phyloP scores from a whole-genome alignment of 257 asterid species.

The Nicotiana obtusifolia region DNA sequence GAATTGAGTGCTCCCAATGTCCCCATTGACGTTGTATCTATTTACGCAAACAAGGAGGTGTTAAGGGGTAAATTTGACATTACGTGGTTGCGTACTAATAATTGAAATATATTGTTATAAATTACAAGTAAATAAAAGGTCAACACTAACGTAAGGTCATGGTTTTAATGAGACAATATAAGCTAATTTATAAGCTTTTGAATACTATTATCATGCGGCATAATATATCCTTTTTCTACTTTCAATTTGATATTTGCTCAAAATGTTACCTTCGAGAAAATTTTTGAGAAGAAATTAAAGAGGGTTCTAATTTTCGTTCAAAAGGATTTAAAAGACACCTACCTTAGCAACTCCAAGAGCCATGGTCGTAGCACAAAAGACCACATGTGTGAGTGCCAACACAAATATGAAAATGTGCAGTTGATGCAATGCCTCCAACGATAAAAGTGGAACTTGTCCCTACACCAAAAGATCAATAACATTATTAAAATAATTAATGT shows the following conservation, averaged over 20 bases:
- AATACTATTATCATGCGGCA: neutral
- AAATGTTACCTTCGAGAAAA: neutral
- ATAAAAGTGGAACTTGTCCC: conserved; percentile 63
- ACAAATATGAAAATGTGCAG: conserved; percentile 89
- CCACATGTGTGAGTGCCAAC: conserved; percentile 69
- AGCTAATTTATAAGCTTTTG: neutral
- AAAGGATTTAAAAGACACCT: conserved; percentile 31
- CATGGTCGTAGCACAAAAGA: conserved; percentile 68
- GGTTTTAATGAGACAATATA: neutral
- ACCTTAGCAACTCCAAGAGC: conserved; percentile 71
- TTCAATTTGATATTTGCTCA: neutral
- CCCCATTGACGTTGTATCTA: conserved; percentile 69
- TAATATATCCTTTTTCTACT: neutral
- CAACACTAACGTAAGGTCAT: too few relatives aligned
- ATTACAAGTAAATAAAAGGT: neutral
- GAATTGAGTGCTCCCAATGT: conserved; percentile 63
- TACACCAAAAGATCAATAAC: conserved; percentile 10
- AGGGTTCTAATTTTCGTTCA: neutral
- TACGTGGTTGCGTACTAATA: neutral
- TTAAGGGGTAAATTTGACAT: neutral
- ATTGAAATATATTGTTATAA: neutral
- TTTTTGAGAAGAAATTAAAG: neutral
- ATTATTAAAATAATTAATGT: neutral
- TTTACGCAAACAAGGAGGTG: neutral
- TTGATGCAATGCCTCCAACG: conserved; percentile 77